A percentile compares a stretch with the other conserved stretches of the same genome.
These are phyloP conservation scores for Taiozyma sp. DNA, from an alignment of 1,139 yeast genomes.

Conservation along the genomic window DNA sequence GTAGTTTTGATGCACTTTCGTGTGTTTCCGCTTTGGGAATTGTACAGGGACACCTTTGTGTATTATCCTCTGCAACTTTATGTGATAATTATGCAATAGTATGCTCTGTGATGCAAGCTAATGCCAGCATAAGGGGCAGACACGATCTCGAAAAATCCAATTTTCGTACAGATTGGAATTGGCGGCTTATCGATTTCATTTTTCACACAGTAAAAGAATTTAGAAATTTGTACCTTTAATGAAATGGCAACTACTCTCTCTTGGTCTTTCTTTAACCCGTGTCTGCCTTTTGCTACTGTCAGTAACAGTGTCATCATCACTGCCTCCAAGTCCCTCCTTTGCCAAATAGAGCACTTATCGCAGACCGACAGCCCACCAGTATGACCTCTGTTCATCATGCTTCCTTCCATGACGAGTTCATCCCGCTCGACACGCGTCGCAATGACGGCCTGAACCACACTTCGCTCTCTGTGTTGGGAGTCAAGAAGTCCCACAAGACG, in stretches of 20 bases:
- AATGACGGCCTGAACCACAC: constrained; percentile 17
- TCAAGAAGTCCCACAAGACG: constrained; percentile 20
- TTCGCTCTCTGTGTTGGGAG: constrained; percentile 18
- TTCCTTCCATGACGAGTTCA: neutral
- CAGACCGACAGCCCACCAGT: neutral
- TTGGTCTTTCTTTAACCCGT: neutral
- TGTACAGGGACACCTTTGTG: neutral
- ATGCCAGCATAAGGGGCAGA: neutral
- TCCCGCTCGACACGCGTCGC: constrained; percentile 10
- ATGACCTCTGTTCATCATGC: neutral
- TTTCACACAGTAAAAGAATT: neutral
- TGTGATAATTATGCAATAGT: neutral
- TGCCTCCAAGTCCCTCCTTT: neutral
- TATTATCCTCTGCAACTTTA: neutral
- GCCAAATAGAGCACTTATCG: neutral
- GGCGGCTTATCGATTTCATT: neutral
- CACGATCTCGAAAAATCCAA: neutral
- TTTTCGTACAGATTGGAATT: neutral
- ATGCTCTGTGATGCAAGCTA: neutral
- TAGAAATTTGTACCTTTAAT: neutral
- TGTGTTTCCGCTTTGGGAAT: neutral
- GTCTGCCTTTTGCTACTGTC: neutral
- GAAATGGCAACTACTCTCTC: neutral
- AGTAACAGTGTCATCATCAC: neutral
- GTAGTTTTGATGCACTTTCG: neutral